A percentile compares a stretch with the other conserved stretches of the same genome.
Conservation (phyloP, 768 basidiomycete species). For the Pulveroboletus sp. region DNA sequence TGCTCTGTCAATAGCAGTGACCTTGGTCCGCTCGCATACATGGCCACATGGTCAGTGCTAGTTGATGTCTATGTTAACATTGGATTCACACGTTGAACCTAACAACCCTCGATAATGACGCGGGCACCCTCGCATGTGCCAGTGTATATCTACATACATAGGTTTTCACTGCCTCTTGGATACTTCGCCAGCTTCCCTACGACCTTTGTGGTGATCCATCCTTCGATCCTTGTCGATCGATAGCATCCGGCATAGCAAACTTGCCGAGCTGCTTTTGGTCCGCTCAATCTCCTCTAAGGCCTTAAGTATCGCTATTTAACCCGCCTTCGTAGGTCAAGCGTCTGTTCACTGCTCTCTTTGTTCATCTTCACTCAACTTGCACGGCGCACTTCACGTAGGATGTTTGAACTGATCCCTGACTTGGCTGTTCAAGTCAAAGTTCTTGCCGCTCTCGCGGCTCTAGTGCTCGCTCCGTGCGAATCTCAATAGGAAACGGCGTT, state of each 20-base stretch:
- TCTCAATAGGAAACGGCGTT: conserved; percentile 8
- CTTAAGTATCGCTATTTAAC: conserved; percentile 11
- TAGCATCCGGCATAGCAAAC: not conserved
- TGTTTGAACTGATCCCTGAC: conserved; percentile 10
- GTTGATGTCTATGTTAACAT: too few species aligned
- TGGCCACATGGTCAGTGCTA: too few species aligned
- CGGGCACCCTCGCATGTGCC: too few species aligned
- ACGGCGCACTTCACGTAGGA: not conserved
- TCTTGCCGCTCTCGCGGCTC: conserved; percentile 15
- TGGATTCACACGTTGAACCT: too few species aligned
- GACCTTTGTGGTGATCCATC: too few species aligned
- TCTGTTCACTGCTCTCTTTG: not conserved
- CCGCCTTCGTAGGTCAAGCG: not conserved
- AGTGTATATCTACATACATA: too few species aligned
- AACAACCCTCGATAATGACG: too few species aligned
- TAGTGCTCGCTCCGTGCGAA: conserved; percentile 17
- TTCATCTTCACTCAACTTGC: not conserved
- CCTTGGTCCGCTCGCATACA: too few species aligned
- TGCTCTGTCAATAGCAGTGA: too few species aligned
- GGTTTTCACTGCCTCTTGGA: too few species aligned
- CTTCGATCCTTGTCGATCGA: not conserved
- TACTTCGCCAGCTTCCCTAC: too few species aligned
- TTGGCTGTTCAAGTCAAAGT: conserved; percentile 13
- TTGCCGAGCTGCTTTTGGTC: not conserved
- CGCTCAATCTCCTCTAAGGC: not conserved